Percentiles rank a stretch among this genome's conserved stretches.
Evolutionary conservation across 805 yeast genomes (phyloP).

Genomic region (Maudiozyma bulderi): DNA sequence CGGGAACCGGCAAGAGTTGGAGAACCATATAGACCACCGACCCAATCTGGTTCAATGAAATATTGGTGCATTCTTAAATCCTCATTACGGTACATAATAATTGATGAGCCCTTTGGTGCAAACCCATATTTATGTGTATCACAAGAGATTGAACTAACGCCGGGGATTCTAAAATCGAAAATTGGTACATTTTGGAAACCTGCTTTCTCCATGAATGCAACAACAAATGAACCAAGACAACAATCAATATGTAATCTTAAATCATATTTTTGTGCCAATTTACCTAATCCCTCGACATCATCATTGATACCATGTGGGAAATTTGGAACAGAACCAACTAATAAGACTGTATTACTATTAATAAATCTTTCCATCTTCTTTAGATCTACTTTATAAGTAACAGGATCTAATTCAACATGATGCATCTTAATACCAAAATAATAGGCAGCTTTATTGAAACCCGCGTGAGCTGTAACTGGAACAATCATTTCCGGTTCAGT

Average conservation of each 20-base stretch:
- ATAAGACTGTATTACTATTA: conserved; percentile 67
- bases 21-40: conserved; percentile 92
- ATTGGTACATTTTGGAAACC: conserved; percentile 34
- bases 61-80: conserved; percentile 73
- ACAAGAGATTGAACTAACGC: conserved; percentile 97
- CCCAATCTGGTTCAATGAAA: conserved; percentile 75
- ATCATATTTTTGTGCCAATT: conserved; percentile 47
- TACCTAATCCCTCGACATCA: conserved; percentile 65
- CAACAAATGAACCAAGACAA: conserved; percentile 87
- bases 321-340: conserved; percentile 94
- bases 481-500: conserved; percentile 77
- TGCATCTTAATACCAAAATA: conserved; percentile 81
- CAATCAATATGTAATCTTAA: conserved; percentile 94
- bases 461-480: conserved; percentile 89
- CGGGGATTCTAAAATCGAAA: conserved; percentile 80
- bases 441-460: conserved; percentile 83
- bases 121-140: conserved; percentile 99
- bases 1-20: conserved; percentile 95
- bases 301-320: conserved; percentile 95
- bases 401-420: conserved; percentile 67
- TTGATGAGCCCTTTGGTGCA: conserved; percentile 94
- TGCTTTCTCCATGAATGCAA: conserved; percentile 64
- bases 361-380: conserved; percentile 53
- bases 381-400: conserved; percentile 58
- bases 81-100: conserved; percentile 74